Conservation (phyloP, 257 asterid species). For the Nicotiana attenuata region DNA sequence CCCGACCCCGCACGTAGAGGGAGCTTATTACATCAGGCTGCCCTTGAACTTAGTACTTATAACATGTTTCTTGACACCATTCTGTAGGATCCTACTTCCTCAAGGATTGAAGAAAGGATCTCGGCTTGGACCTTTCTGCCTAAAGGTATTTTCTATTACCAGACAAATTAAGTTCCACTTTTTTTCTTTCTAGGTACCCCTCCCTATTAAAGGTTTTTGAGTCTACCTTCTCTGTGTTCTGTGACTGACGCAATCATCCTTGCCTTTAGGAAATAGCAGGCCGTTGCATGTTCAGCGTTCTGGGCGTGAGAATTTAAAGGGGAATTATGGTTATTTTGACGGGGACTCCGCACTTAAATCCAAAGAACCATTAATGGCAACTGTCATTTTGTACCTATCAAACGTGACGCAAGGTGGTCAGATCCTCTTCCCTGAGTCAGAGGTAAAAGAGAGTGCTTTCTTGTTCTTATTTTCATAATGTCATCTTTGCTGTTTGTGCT, state of each 20-base stretch:
- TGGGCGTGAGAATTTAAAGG: slow-evolving; percentile 38
- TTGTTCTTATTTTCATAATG: neutral
- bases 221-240: neutral
- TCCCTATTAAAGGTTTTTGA: neutral
- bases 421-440: slow-evolving; percentile 58
- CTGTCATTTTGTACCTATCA: slow-evolving; percentile 74
- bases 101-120: slow-evolving; percentile 66
- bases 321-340: slow-evolving; percentile 34
- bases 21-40: no score
- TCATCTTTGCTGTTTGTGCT: neutral
- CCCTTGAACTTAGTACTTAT: neutral
- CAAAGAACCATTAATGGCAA: slow-evolving; percentile 56
- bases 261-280: slow-evolving; percentile 47
- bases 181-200: neutral
- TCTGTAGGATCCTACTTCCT: slow-evolving; percentile 50
- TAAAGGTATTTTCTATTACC: slow-evolving; percentile 37
- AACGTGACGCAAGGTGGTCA: slow-evolving; percentile 64
- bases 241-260: neutral
- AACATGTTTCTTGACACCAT: neutral
- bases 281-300: slow-evolving; percentile 45
- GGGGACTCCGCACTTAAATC: slow-evolving; percentile 25
- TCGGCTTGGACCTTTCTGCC: slow-evolving; percentile 94
- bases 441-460: slow-evolving; percentile 36
- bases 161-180: neutral
- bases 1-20: no score